Base-by-base conservation (phyloP, 495 filamentous ascomycete genomes). In the Neurospora tetrasperma region DNA sequence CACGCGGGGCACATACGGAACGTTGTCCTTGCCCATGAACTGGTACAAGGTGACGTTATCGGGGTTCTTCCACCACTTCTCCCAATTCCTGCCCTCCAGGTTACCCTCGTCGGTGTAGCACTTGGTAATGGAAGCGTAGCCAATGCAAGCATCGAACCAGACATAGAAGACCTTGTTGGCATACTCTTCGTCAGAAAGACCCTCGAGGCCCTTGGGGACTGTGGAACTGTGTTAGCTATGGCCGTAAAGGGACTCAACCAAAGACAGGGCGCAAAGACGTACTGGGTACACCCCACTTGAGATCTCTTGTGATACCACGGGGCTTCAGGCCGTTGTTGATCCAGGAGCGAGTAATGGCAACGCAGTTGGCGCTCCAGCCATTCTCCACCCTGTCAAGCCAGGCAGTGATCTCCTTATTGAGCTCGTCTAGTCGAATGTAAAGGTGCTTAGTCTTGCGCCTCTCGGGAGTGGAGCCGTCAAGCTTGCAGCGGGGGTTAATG, bases 1-100 rank as follows among this genome's bases (percentile, higher is more conserved):
- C 14, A 0, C 14, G 23, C 5, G 9, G 9, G 16, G 27, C 10
- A 73, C 78, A 72, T 54, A 76, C 76, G 92, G 92, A 12, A 97
- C 93, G 74, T 98, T 98, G 84, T 98, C 95, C 82, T 98, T 98
- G 81, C 95, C 95, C 89, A 98, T 91, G 87, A 98, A 98, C 81
- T 99, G 96, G 81, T 96, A 98, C 6, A 99, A 88, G 78, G 91
- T 88, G 42, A 98, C 95, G 46, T 97, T 85, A 31, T 95, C 89
- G 8, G 93, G 93, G 80, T 97, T 90, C 75, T 90, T 89, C 96
- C 96, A 99, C 96, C 96, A 99, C 72, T 90, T 84, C 84, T 97
- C 90, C 96, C 96, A 99, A 70, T 97, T 85, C 38, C 44, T 38
- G 41, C 76, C 76, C 8, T 38, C 69, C 16, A 69, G 70, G 69